These are phyloP conservation scores for Hygrocybe coccinea DNA, from an alignment of 768 basidiomycete species.

Conservation along the genomic window DNA sequence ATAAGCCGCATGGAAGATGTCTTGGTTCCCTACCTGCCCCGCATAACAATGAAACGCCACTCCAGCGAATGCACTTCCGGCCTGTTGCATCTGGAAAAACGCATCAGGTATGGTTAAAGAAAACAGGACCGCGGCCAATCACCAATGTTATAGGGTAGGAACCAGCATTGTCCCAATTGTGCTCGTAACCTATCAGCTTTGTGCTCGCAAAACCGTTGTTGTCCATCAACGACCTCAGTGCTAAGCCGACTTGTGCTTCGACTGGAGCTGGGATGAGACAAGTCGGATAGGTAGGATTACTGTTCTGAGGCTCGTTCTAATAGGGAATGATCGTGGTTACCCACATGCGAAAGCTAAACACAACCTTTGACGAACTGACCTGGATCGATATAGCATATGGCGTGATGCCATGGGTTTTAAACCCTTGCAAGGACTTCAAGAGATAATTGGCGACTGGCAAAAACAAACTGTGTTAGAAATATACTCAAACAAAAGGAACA, in stretches of 20 bases:
- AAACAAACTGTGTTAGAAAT: too few relatives aligned
- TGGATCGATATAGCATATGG: constrained; percentile 61
- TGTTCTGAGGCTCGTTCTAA: constrained; percentile 51
- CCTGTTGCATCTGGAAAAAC: constrained; percentile 44
- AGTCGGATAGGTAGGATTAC: constrained; percentile 65
- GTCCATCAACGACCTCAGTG: constrained; percentile 56
- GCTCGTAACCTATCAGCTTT: constrained; percentile 62
- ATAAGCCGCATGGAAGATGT: constrained; percentile 49
- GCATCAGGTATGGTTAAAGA: too few relatives aligned
- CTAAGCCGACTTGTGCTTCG: constrained; percentile 55
- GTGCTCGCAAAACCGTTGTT: constrained; percentile 54
- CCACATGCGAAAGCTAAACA: too few relatives aligned
- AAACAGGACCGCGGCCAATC: constrained; percentile 21
- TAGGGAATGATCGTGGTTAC: too few relatives aligned
- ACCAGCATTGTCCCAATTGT: constrained; percentile 69
- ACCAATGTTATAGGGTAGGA: constrained; percentile 55
- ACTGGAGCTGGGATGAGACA: constrained; percentile 48
- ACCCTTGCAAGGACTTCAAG: constrained; percentile 67
- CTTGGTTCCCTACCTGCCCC: constrained; percentile 46
- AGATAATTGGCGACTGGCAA: constrained; percentile 64
- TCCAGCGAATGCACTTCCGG: constrained; percentile 52
- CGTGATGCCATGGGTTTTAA: constrained; percentile 53
- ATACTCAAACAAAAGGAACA: neutral
- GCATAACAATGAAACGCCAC: constrained; percentile 72
- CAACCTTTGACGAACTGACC: constrained; percentile 6